Percentiles rank a stretch among this genome's conserved stretches.
phyloP scores from a whole-genome alignment of 345 rosid genomes.

The Eucalyptus sp. region DNA sequence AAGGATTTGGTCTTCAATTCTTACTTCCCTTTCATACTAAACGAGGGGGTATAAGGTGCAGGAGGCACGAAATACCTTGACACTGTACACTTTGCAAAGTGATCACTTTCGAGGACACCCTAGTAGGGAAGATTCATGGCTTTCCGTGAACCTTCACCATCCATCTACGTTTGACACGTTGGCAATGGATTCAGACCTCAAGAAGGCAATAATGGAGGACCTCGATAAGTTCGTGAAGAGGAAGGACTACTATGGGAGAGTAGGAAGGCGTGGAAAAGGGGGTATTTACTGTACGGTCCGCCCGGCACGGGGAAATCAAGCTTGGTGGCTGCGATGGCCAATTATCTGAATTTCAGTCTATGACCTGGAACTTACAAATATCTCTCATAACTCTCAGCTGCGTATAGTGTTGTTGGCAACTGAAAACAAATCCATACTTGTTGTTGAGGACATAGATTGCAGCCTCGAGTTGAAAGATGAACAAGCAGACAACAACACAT shows the following conservation, averaged over 20 bases:
- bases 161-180: conserved; percentile 56
- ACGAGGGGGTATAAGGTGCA: conserved; percentile 17
- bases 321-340: conserved; percentile 75
- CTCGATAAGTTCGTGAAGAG: conserved; percentile 50
- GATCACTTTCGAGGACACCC: neutral
- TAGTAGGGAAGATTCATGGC: conserved; percentile 33
- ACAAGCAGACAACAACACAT: neutral
- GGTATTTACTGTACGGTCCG: conserved; percentile 49
- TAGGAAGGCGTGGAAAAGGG: conserved; percentile 85
- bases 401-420: conserved; percentile 39
- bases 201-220: conserved; percentile 35
- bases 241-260: conserved; percentile 41
- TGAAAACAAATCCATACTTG: conserved; percentile 49
- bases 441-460: conserved; percentile 69
- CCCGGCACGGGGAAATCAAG: conserved; percentile 75
- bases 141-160: conserved; percentile 48
- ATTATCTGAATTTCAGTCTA: conserved; percentile 60
- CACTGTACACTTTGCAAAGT: conserved; percentile 24
- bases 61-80: conserved; percentile 35
- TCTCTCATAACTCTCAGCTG: conserved; percentile 31
- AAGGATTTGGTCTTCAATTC: conserved; percentile 30
- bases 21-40: conserved; percentile 39
- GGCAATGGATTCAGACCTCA: conserved; percentile 36
- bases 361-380: conserved; percentile 39
- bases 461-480: conserved; percentile 9